Evolutionary conservation across 805 yeast species (phyloP), one percentile per base, ranked within the genome.

Genomic region (Cyberlindnera meyerae): DNA sequence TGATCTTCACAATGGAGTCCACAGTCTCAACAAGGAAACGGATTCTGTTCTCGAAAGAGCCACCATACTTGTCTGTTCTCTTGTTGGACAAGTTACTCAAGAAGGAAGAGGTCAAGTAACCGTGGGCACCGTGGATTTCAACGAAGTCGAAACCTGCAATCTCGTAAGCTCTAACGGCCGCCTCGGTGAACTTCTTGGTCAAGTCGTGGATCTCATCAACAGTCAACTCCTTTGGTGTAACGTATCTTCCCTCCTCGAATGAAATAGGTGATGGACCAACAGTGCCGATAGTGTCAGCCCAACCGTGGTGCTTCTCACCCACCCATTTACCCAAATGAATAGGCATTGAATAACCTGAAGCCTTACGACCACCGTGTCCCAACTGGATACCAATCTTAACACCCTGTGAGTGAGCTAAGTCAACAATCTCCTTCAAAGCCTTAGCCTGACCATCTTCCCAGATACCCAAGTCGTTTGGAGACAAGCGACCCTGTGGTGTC

Each of bases 21-120:
- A 75, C 54, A 15, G 71, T 51, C 45, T 79, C 80, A 21, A 70
- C 45, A 9, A 69, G 45, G 35, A 79, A 63, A 31, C 77, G 59
- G 8, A 63, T 62, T 44, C 85, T 67, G 57, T 77, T 77, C 49
- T 76, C 82, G 36, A 77, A 62, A 3, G 71, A 60, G 6, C 84
- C 84, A 31, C 85, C 86, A 45, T 77, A 80, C 44, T 70, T 63
- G 50, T 80, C 87, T 1, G 71, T 70, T 52, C 87, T 67, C 40
- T 61, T 54, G 57, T 81, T 71, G 11, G 54, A 57, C 18, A 38
- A 26, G 1, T 60, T 57, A 24, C 73, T 66, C 36, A 74, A 47
- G 46, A 80, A 77, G 47, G 68, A 65, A 48, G 66, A 62, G 24
- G 71, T 42, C 33, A 79, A 55, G 48, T 73, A 77, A 3, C 86